phyloP scores from a whole-genome alignment of 495 filamentous ascomycete genomes.

The Tuber borchii region DNA sequence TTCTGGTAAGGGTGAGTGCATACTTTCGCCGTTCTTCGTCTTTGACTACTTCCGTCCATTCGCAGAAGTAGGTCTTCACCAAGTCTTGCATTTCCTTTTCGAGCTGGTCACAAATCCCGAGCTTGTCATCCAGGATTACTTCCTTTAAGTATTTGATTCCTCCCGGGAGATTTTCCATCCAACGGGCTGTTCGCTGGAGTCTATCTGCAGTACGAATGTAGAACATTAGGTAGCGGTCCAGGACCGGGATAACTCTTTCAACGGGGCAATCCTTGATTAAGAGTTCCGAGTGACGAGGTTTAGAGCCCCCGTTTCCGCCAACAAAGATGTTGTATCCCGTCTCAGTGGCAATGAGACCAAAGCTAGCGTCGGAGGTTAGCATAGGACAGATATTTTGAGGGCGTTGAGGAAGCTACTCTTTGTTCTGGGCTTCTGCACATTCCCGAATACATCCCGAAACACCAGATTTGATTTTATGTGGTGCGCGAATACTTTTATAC shows the following conservation, averaged over 20 bases:
- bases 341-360: slow-evolving; percentile 88
- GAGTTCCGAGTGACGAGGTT: slow-evolving; percentile 77
- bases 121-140: slow-evolving; percentile 80
- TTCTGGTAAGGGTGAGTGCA: background rate
- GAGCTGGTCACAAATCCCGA: slow-evolving; percentile 79
- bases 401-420: slow-evolving; percentile 57
- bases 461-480: slow-evolving; percentile 92
- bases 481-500: slow-evolving; percentile 85
- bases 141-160: slow-evolving; percentile 78
- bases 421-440: slow-evolving; percentile 92
- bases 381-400: background rate
- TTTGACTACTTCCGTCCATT: slow-evolving; percentile 83
- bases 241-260: slow-evolving; percentile 74
- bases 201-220: slow-evolving; percentile 96
- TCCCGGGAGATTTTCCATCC: slow-evolving; percentile 82
- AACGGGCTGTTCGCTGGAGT: slow-evolving; percentile 85
- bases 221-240: slow-evolving; percentile 91
- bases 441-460: slow-evolving; percentile 90
- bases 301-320: slow-evolving; percentile 85
- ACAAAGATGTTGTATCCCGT: slow-evolving; percentile 96
- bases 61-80: slow-evolving; percentile 85
- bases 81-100: slow-evolving; percentile 87
- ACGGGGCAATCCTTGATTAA: slow-evolving; percentile 85
- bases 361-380: slow-evolving; percentile 42
- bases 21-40: slow-evolving; percentile 58